These are phyloP conservation scores for Mortierella sp. DNA, from an alignment of 371 early-diverging fungal species.

Conservation along the genomic window DNA sequence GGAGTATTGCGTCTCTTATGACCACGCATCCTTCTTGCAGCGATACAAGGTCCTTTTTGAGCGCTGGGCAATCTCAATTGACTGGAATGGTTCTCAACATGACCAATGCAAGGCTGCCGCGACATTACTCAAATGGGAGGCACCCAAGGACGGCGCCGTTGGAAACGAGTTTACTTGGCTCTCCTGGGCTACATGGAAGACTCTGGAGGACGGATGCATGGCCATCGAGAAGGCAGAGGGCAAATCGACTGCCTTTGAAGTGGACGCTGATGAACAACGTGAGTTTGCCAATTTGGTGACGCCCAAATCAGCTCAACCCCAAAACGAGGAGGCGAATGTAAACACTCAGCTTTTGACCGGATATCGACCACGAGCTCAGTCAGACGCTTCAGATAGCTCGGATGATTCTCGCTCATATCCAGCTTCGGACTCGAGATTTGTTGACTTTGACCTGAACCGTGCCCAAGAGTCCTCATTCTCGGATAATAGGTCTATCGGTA, in stretches of 20 bases:
- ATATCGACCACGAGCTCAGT: constrained; percentile 30
- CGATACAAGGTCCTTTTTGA: constrained; percentile 40
- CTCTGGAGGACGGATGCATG: constrained; percentile 34
- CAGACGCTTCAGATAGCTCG: constrained; percentile 31
- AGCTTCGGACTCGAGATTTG: constrained; percentile 13
- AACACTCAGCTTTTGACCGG: constrained; percentile 16
- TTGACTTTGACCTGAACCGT: constrained; percentile 12
- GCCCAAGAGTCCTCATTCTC: constrained; percentile 14
- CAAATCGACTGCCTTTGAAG: constrained; percentile 26
- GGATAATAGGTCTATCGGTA: constrained; percentile 38
- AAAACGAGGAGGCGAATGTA: constrained; percentile 5
- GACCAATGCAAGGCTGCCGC: constrained; percentile 28
- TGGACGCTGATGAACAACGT: constrained; percentile 34
- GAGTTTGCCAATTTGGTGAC: constrained; percentile 29
- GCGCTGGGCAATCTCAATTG: constrained; percentile 17
- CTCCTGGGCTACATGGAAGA: constrained; percentile 18
- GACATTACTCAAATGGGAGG: constrained; percentile 13
- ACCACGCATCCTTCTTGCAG: constrained; percentile 36
- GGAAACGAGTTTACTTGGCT: constrained; percentile 45
- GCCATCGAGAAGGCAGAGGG: constrained; percentile 32
- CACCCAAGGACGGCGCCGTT: constrained; percentile 40
- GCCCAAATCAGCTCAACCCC: constrained; percentile 9
- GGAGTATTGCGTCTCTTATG: constrained; percentile 46
- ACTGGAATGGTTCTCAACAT: not conserved
- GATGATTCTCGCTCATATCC: constrained; percentile 16